Conservation (phyloP, 306 rosid species). For the Dicorynia guianensis region DNA sequence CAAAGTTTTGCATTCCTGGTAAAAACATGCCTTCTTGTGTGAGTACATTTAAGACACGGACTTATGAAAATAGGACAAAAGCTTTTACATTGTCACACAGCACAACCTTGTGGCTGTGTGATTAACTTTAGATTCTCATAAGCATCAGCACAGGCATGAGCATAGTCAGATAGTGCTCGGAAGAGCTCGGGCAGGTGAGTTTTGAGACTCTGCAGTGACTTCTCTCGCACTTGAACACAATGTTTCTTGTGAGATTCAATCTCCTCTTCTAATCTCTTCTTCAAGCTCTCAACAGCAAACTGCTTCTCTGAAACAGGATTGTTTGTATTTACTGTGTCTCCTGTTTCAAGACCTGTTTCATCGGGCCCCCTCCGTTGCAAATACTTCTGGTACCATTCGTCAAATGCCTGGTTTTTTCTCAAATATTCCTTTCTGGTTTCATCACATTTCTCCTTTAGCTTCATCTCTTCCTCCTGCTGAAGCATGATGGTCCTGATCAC, state of each 20-base stretch:
- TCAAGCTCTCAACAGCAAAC: slow-evolving; percentile 74
- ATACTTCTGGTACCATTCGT: slow-evolving; percentile 86
- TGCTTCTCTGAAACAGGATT: slow-evolving; percentile 67
- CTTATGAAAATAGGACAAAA: slow-evolving; percentile 25
- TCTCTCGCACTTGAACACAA: slow-evolving; percentile 78
- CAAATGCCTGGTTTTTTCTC: slow-evolving; percentile 67
- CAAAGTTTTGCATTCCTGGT: slow-evolving; percentile 46
- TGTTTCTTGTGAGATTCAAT: slow-evolving; percentile 65
- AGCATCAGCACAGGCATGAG: slow-evolving; percentile 64
- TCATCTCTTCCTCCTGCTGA: slow-evolving; percentile 91
- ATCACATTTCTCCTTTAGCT: slow-evolving; percentile 74
- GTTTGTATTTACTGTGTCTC: slow-evolving; percentile 64
- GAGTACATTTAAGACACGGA: slow-evolving; percentile 35
- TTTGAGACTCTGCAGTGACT: slow-evolving; percentile 75
- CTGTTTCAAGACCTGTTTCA: slow-evolving; percentile 61
- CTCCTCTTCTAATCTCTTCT: slow-evolving; percentile 80
- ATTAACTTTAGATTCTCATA: slow-evolving; percentile 61
- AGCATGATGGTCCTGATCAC: slow-evolving; percentile 68
- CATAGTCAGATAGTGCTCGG: slow-evolving; percentile 66
- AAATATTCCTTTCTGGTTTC: slow-evolving; percentile 69
- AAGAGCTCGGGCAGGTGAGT: slow-evolving; percentile 87
- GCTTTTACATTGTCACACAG: slow-evolving; percentile 38
- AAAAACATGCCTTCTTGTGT: slow-evolving; percentile 44
- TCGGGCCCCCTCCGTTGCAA: slow-evolving; percentile 53
- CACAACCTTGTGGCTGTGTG: slow-evolving; percentile 42